A percentile compares a stretch with the other conserved stretches of the same genome.
Conservation (phyloP, 2,329 filamentous ascomycete species). For the Colletotrichum sp. region DNA sequence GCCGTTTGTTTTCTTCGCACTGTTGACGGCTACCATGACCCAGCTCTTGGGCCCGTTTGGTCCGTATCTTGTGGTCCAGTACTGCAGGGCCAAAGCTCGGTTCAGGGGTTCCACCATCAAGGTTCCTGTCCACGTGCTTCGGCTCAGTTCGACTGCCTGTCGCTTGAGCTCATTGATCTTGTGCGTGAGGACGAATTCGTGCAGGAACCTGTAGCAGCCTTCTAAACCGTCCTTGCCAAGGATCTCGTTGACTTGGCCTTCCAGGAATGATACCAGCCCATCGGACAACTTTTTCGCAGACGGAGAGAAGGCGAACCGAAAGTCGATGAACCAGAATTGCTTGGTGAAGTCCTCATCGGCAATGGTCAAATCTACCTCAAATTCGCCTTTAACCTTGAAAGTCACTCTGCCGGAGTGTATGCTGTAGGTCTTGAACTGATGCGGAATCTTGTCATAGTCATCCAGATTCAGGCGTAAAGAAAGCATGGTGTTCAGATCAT, state of each 20-base stretch:
- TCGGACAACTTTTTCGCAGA: constrained; percentile 66
- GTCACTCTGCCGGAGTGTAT: constrained; percentile 89
- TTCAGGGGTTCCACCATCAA: constrained; percentile 81
- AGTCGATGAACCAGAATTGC: constrained; percentile 94
- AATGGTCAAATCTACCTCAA: constrained; percentile 91
- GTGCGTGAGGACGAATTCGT: constrained; percentile 87
- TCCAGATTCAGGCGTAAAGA: constrained; percentile 84
- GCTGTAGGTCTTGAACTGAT: constrained; percentile 77
- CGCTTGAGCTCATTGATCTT: constrained; percentile 84
- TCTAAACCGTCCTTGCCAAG: constrained; percentile 73
- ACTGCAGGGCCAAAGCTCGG: constrained; percentile 84
- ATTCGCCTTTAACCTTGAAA: constrained; percentile 82
- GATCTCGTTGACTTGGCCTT: constrained; percentile 73
- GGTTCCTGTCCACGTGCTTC: constrained; percentile 77
- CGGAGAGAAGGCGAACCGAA: constrained; percentile 83
- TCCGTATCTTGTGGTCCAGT: constrained; percentile 75
- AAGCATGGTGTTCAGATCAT: constrained; percentile 83
- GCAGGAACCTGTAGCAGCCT: constrained; percentile 85
- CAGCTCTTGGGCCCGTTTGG: constrained; percentile 77
- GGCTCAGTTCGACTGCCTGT: constrained; percentile 75
- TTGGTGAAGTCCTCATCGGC: constrained; percentile 82
- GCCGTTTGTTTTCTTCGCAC: constrained; percentile 56
- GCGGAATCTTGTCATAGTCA: constrained; percentile 77
- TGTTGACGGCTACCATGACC: constrained; percentile 85
- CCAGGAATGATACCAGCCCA: constrained; percentile 68